phyloP scores from a whole-genome alignment of 1,284 basidiomycete genomes.

The Sporisorium sorghi region DNA sequence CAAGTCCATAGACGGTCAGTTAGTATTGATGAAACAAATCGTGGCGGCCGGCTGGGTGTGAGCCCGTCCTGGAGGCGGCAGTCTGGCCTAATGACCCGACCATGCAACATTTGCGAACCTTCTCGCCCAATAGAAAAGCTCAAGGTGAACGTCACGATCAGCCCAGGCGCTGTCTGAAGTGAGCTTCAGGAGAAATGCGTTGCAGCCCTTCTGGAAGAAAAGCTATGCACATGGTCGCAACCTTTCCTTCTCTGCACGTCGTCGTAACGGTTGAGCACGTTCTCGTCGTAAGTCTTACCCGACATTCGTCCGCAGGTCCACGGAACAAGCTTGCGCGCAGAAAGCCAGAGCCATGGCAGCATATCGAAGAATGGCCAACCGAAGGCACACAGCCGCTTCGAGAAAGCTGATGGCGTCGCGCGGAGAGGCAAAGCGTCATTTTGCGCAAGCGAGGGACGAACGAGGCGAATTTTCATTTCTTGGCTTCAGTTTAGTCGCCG shows the following conservation, averaged over 20 bases:
- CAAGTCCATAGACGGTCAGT: no score
- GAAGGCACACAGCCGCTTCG: not conserved
- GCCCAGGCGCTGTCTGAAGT: no score
- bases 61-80: no score
- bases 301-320: not conserved
- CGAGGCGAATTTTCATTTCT: not conserved
- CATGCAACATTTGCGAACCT: no score
- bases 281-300: not conserved
- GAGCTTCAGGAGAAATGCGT: no score
- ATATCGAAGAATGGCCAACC: not conserved
- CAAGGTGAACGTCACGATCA: no score
- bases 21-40: no score
- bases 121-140: no score
- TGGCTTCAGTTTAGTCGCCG: not conserved
- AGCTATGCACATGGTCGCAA: not conserved
- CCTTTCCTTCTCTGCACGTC: not conserved
- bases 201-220: not conserved
- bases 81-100: no score
- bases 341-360: not conserved
- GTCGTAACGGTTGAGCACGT: conserved; percentile 2
- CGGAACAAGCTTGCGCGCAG: not conserved
- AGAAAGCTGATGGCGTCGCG: not conserved
- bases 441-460: not conserved
- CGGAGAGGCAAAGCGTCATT: not conserved
- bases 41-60: no score